phyloP scores from a whole-genome alignment of 495 filamentous ascomycete species.

The Alectoria sarmentosa region DNA sequence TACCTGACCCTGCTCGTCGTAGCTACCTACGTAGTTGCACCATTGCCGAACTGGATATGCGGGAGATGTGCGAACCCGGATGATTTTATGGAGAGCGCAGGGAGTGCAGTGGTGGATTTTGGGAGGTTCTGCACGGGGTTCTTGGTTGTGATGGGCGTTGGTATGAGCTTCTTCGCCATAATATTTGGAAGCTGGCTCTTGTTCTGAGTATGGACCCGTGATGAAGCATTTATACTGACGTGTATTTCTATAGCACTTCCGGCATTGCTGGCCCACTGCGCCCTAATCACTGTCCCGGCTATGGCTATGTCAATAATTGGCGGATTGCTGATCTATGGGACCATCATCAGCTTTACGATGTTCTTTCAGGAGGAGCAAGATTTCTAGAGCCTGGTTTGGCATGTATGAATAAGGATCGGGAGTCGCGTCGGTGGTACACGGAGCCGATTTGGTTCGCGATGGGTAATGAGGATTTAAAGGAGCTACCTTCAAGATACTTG shows the following conservation, averaged over 20 bases:
- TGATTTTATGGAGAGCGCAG: constrained; percentile 86
- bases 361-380: constrained; percentile 97
- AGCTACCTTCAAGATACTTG: too few species aligned
- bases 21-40: constrained; percentile 88
- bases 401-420: constrained; percentile 11
- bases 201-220: not conserved
- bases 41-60: constrained; percentile 94
- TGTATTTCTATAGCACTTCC: constrained; percentile 66
- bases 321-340: constrained; percentile 91
- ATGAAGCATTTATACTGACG: not conserved
- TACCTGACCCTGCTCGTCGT: constrained; percentile 94
- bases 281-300: constrained; percentile 69
- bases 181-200: not conserved
- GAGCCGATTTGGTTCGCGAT: too few species aligned
- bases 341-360: constrained; percentile 94
- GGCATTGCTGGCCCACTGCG: constrained; percentile 77
- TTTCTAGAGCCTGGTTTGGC: constrained; percentile 40
- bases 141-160: constrained; percentile 95
- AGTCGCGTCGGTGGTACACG: not conserved
- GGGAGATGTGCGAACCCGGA: constrained; percentile 81
- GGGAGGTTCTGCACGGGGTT: constrained; percentile 94
- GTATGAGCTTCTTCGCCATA: constrained; percentile 47
- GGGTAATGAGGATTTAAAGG: too few species aligned
- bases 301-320: constrained; percentile 95
- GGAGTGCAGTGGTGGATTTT: constrained; percentile 78